Evolutionary conservation across 2,329 filamentous ascomycete species (phyloP).

Genomic region (Microdochium bolleyi): DNA sequence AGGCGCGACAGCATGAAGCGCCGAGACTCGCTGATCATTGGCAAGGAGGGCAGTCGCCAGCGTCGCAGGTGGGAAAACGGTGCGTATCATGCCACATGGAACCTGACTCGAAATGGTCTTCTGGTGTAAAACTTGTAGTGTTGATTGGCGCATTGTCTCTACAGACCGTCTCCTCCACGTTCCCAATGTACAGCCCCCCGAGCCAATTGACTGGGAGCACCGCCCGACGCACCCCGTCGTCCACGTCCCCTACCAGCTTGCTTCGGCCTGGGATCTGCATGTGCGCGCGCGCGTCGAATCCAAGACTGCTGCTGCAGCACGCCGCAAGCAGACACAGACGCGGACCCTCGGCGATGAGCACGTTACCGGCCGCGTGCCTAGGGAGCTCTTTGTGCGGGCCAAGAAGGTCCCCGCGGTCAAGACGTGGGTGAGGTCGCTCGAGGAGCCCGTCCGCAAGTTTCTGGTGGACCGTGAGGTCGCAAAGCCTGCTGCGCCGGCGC

Average conservation of each 20-base stretch:
- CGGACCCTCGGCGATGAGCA: conserved; percentile 29
- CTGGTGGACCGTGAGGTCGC: conserved; percentile 47
- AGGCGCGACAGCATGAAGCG: conserved; percentile 46
- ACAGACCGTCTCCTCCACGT: conserved; percentile 80
- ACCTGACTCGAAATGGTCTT: too few species aligned
- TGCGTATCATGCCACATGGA: conserved; percentile 28
- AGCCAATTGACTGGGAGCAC: conserved; percentile 75
- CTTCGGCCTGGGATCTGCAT: conserved; percentile 36
- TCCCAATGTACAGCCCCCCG: conserved; percentile 76
- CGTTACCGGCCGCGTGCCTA: conserved; percentile 56
- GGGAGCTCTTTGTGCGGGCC: conserved; percentile 70
- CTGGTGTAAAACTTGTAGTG: too few species aligned
- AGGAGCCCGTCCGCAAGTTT: conserved; percentile 75
- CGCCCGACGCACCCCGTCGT: conserved; percentile 73
- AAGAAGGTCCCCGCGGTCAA: conserved; percentile 76
- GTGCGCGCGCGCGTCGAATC: conserved; percentile 38
- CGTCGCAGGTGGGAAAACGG: conserved; percentile 93
- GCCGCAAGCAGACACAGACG: conserved; percentile 34
- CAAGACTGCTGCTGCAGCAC: conserved; percentile 29
- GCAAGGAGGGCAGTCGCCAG: conserved; percentile 82
- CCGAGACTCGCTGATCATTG: conserved; percentile 73
- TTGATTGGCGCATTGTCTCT: conserved; percentile 1
- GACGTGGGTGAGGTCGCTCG: conserved; percentile 72
- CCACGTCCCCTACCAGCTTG: conserved; percentile 80
- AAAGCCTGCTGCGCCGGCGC: conserved; percentile 18